These are phyloP conservation scores for Lathyrus tuberosus DNA, from an alignment of 306 rosid genomes.

Conservation along the genomic window DNA sequence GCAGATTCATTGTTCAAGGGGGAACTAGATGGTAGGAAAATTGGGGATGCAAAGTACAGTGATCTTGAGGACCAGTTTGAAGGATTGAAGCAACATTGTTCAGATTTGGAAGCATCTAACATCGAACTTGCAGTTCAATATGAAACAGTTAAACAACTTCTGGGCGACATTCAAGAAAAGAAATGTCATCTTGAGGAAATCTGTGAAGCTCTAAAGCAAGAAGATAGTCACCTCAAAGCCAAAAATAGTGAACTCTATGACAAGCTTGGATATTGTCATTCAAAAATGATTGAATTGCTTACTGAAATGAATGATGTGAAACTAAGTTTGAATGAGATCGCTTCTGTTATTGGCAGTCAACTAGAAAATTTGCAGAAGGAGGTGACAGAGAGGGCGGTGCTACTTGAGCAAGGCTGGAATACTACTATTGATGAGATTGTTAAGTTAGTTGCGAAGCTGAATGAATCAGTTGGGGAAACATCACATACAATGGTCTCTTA, in stretches of 20 bases:
- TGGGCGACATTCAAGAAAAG: constrained; percentile 54
- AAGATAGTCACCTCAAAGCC: constrained; percentile 47
- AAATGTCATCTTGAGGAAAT: constrained; percentile 59
- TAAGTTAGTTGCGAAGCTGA: constrained; percentile 66
- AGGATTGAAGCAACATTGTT: constrained; percentile 61
- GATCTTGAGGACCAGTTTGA: constrained; percentile 60
- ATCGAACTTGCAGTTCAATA: constrained; percentile 73
- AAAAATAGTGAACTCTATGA: constrained; percentile 56
- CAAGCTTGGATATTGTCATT: constrained; percentile 60
- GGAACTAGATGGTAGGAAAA: constrained; percentile 63
- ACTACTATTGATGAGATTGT: constrained; percentile 51
- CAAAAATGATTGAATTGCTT: constrained; percentile 60
- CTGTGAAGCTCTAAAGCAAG: constrained; percentile 56
- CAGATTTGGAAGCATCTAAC: constrained; percentile 65
- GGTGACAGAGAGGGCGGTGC: constrained; percentile 55
- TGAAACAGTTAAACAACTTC: constrained; percentile 65
- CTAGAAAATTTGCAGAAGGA: constrained; percentile 70
- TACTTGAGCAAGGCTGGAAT: constrained; percentile 71
- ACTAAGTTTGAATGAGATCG: constrained; percentile 61
- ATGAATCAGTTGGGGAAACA: constrained; percentile 54
- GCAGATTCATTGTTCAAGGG: constrained; percentile 58
- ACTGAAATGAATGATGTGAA: constrained; percentile 55
- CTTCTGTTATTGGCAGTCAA: constrained; percentile 56
- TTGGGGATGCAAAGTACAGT: constrained; percentile 45
- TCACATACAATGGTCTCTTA: constrained; percentile 38